Percentiles rank a stretch among this genome's conserved stretches.
These are phyloP conservation scores for Primulina tabacum DNA, from an alignment of 257 asterid species.

Conservation along the genomic window DNA sequence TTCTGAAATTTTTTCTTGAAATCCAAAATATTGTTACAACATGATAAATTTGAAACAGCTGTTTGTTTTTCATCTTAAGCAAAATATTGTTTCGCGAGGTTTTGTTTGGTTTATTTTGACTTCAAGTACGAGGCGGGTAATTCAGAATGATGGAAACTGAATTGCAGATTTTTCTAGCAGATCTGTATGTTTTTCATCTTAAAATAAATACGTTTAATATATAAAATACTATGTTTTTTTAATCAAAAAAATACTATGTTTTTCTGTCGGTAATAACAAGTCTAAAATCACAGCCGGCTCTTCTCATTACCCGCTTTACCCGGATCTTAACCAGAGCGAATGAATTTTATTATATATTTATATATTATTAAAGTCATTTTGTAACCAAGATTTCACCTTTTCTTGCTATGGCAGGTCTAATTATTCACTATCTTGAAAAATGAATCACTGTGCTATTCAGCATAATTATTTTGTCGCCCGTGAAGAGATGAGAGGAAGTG, in stretches of 20 bases:
- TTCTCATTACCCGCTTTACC: constrained; percentile 20
- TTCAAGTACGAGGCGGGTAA: neutral
- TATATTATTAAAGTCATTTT: neutral
- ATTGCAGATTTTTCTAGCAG: constrained; percentile 35
- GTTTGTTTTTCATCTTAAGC: no score
- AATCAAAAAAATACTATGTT: neutral
- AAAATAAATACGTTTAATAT: neutral
- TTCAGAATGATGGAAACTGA: constrained; percentile 5
- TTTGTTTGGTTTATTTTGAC: constrained; percentile 25
- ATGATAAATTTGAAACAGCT: no score
- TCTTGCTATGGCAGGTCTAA: constrained; percentile 26
- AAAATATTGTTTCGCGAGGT: neutral
- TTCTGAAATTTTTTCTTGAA: neutral
- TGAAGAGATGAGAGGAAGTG: constrained; percentile 61
- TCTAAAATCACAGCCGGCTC: constrained; percentile 27
- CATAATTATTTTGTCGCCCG: constrained; percentile 46
- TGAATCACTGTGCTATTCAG: constrained; percentile 65
- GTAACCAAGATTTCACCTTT: constrained; percentile 8
- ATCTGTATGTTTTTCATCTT: constrained; percentile 28
- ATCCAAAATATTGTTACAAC: neutral
- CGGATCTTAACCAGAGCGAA: constrained; percentile 33
- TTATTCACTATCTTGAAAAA: constrained; percentile 30
- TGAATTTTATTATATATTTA: neutral
- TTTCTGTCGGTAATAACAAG: constrained; percentile 37
- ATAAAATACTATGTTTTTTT: no score